Conservation (phyloP, 192 early-diverging fungal species). For the Rhizophagus sp. region DNA sequence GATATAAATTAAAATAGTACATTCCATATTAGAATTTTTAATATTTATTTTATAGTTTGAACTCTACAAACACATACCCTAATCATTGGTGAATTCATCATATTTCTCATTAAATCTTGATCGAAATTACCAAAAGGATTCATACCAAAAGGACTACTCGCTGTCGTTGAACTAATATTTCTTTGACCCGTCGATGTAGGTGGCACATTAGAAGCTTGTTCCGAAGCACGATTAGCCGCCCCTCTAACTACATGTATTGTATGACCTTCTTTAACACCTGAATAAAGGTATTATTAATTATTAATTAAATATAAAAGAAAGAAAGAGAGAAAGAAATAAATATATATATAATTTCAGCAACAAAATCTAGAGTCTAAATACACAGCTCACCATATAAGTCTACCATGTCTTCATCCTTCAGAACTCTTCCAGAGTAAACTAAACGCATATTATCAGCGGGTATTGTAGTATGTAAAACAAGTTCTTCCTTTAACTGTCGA, state of each 20-base stretch:
- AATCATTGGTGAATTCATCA: constrained; percentile 46
- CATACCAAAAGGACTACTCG: constrained; percentile 21
- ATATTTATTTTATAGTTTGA: background rate
- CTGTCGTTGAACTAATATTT: constrained; percentile 21
- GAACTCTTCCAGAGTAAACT: constrained; percentile 88
- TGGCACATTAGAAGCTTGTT: constrained; percentile 43
- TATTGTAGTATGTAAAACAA: constrained; percentile 55
- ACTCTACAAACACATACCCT: constrained; percentile 34
- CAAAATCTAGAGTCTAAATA: too few relatives aligned
- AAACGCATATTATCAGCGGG: constrained; percentile 71
- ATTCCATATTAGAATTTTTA: background rate
- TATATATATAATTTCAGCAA: too few relatives aligned
- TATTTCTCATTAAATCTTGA: constrained; percentile 34
- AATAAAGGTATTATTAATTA: background rate
- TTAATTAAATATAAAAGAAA: background rate
- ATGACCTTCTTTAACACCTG: constrained; percentile 76
- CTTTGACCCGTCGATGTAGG: constrained; percentile 43
- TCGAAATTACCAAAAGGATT: constrained; percentile 23
- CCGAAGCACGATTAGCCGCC: constrained; percentile 44
- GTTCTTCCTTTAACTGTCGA: constrained; percentile 67
- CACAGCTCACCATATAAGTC: constrained; percentile 60
- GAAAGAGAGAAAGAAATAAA: background rate
- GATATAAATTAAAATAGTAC: background rate
- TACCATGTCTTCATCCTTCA: constrained; percentile 88
- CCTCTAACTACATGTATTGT: constrained; percentile 90